Conservation (phyloP, 495 filamentous ascomycete genomes). For the Penicillium lividum region DNA sequence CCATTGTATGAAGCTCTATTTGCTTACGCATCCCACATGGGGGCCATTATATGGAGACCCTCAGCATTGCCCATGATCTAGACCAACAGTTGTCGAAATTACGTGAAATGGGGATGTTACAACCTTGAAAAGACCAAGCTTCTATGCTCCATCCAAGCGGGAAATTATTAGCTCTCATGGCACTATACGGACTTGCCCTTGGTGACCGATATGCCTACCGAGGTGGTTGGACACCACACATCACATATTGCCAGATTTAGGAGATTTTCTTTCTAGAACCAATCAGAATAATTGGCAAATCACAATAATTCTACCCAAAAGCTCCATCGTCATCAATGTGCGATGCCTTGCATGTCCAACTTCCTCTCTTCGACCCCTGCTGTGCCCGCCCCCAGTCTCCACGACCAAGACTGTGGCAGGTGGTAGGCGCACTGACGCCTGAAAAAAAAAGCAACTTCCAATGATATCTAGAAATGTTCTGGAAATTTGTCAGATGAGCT, state of each 20-base stretch:
- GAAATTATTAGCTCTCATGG: conserved; percentile 7
- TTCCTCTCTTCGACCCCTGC: conserved; percentile 3
- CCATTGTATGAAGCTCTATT: conserved; percentile 12
- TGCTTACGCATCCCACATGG: not conserved
- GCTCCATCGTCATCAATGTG: not conserved
- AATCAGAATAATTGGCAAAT: not conserved
- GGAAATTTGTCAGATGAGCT: conserved; percentile 26
- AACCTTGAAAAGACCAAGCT: not conserved
- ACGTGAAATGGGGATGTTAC: not conserved
- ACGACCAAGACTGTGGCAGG: conserved; percentile 21
- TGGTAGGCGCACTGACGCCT: conserved; percentile 8
- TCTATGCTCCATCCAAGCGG: not conserved
- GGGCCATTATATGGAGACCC: conserved; percentile 9
- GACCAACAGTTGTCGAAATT: not conserved
- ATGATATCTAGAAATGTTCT: conserved; percentile 15
- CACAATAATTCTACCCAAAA: not conserved
- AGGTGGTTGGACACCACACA: not conserved
- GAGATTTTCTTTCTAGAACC: not conserved
- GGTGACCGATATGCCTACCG: not conserved
- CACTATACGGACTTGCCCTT: conserved; percentile 2
- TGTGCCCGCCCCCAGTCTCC: conserved; percentile 14
- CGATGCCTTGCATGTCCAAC: conserved; percentile 5
- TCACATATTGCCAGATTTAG: not conserved
- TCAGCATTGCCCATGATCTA: not conserved
- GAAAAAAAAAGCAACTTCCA: not conserved